Conservation (phyloP, 1,284 basidiomycete genomes). For the Uromyces viciae-fabae region DNA sequence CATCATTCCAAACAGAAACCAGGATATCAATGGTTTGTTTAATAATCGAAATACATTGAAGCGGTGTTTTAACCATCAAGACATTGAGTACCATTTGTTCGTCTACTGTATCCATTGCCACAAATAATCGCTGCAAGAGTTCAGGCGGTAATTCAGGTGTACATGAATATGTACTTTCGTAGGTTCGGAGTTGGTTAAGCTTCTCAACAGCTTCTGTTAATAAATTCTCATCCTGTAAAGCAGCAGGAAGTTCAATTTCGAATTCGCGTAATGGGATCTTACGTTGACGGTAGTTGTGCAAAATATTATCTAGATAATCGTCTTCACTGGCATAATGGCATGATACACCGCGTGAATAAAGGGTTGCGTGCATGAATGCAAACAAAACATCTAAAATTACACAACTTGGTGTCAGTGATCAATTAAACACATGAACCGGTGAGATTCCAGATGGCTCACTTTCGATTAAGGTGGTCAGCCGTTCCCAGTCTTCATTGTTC, state of each 20-base stretch:
- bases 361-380: constrained; percentile 36
- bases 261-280: constrained; percentile 42
- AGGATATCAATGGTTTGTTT: constrained; percentile 45
- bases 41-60: constrained; percentile 44
- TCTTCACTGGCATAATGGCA: constrained; percentile 45
- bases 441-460: constrained; percentile 2
- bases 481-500: constrained; percentile 44
- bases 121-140: constrained; percentile 43
- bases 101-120: constrained; percentile 45
- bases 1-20: constrained; percentile 39
- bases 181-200: constrained; percentile 40
- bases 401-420: not conserved
- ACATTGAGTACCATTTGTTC: constrained; percentile 39
- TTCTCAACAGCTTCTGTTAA: constrained; percentile 43
- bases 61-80: constrained; percentile 41
- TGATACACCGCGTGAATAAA: constrained; percentile 29
- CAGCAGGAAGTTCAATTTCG: constrained; percentile 38
- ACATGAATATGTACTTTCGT: constrained; percentile 13
- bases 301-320: constrained; percentile 41
- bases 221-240: constrained; percentile 42
- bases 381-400: constrained; percentile 34
- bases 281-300: constrained; percentile 40
- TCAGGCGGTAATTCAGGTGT: constrained; percentile 37
- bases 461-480: constrained; percentile 34
- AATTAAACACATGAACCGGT: not conserved